Conservation (phyloP, 2,329 filamentous ascomycete species). For the Onygenales sp. region DNA sequence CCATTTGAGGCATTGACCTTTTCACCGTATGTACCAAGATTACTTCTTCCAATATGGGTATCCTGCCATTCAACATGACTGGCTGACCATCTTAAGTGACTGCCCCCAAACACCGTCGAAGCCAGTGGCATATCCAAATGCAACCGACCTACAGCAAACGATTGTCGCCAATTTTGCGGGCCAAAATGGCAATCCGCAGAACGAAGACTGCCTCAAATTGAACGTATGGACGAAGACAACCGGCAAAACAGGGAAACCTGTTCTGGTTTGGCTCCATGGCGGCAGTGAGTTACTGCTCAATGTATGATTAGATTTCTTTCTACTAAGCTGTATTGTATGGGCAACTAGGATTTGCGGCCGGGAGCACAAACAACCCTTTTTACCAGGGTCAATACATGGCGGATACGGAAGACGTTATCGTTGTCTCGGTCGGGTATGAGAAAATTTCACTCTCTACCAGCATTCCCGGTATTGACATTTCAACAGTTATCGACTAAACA, state of each 20-base stretch:
- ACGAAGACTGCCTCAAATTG: neutral
- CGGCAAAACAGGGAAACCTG: neutral
- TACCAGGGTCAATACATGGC: neutral
- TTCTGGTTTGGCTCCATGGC: neutral
- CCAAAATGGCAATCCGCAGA: slow-evolving; percentile 1
- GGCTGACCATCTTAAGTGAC: neutral
- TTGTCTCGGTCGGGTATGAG: neutral
- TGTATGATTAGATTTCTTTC: neutral
- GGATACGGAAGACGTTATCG: neutral
- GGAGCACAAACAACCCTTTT: neutral
- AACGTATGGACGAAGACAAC: neutral
- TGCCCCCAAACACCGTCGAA: slow-evolving; percentile 1
- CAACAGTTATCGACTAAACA: slow-evolving; percentile 24
- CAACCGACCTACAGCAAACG: neutral
- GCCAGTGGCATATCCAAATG: slow-evolving; percentile 4
- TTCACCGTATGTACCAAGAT: neutral
- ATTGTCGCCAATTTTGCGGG: slow-evolving; percentile 6
- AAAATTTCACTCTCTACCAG: neutral
- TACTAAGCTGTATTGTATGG: neutral
- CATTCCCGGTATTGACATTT: neutral
- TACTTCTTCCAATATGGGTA: too few relatives aligned
- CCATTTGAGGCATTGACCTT: slow-evolving; percentile 1
- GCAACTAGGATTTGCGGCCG: neutral
- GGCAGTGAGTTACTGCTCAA: neutral
- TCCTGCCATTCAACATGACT: too few relatives aligned